A percentile compares a stretch with the other conserved stretches of the same genome.
These are phyloP conservation scores for Nakazawaea laoshanensis DNA, from an alignment of 805 yeast species.

Conservation along the genomic window DNA sequence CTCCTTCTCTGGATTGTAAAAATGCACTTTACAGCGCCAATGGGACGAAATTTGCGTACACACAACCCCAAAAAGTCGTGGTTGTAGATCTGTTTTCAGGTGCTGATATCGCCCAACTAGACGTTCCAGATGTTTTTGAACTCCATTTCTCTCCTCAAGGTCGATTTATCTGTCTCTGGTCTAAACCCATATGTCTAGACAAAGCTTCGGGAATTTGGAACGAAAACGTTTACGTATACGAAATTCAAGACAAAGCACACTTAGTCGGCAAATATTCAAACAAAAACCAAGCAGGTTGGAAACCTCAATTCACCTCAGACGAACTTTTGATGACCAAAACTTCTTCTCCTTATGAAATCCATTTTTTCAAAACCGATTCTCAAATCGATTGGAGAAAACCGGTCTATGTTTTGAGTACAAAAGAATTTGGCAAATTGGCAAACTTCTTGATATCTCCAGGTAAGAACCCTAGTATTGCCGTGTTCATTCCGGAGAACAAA, in stretches of 20 bases:
- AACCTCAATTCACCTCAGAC: conserved; percentile 81
- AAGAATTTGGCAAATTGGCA: conserved; percentile 37
- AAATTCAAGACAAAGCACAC: conserved; percentile 23
- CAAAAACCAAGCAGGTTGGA: conserved; percentile 85
- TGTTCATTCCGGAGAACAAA: conserved; percentile 77
- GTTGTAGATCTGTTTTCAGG: conserved; percentile 51
- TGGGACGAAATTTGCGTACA: conserved; percentile 64
- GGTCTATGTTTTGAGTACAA: conserved; percentile 48
- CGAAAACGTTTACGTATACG: conserved; percentile 75
- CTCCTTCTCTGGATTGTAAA: conserved; percentile 41
- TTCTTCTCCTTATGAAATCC: conserved; percentile 45
- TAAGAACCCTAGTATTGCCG: conserved; percentile 79
- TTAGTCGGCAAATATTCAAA: conserved; percentile 59
- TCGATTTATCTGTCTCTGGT: conserved; percentile 78
- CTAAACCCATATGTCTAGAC: conserved; percentile 61
- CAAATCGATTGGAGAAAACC: conserved; percentile 38
- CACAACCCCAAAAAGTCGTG: conserved; percentile 54
- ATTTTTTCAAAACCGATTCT: conserved; percentile 49
- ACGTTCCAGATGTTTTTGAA: conserved; percentile 65
- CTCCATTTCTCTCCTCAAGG: conserved; percentile 87
- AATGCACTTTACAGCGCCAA: conserved; percentile 58
- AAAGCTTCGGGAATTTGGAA: conserved; percentile 67
- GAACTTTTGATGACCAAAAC: conserved; percentile 62
- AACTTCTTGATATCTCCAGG: conserved; percentile 75
- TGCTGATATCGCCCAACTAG: conserved; percentile 35